A percentile compares a stretch with the other conserved stretches of the same genome.
These are phyloP conservation scores for Salvia splendens DNA, from an alignment of 257 asterid genomes.

Conservation along the genomic window DNA sequence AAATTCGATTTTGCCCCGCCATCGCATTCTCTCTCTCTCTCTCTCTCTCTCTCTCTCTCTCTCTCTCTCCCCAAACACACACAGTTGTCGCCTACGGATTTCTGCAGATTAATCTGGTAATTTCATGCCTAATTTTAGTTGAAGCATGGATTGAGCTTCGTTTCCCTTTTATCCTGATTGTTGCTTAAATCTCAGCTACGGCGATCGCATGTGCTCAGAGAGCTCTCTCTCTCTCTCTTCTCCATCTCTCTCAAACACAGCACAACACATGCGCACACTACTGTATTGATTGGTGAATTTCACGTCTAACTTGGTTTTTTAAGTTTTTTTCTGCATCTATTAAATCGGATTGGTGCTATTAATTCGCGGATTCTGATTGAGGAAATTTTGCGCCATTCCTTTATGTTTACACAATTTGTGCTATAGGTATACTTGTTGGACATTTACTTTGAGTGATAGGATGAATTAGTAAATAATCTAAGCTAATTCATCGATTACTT, in stretches of 20 bases:
- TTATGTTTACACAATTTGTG: neutral
- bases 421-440: neutral
- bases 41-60: neutral
- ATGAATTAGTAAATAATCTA: too few relatives aligned
- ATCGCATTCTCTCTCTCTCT: neutral
- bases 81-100: neutral
- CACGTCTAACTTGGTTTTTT: neutral
- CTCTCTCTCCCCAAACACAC: neutral
- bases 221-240: neutral
- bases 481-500: too few relatives aligned
- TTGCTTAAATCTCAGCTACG: neutral
- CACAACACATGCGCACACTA: neutral
- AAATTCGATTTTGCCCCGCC: neutral
- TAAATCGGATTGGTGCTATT: neutral
- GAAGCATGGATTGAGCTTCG: neutral
- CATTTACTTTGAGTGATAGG: neutral
- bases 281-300: neutral
- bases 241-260: neutral
- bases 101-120: slow-evolving; percentile 21
- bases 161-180: neutral
- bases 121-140: neutral
- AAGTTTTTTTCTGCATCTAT: neutral
- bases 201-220: neutral
- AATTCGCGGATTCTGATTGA: neutral
- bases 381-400: neutral